These are phyloP conservation scores for Thymus quinquecostatus DNA, from an alignment of 257 asterid species.

Conservation along the genomic window DNA sequence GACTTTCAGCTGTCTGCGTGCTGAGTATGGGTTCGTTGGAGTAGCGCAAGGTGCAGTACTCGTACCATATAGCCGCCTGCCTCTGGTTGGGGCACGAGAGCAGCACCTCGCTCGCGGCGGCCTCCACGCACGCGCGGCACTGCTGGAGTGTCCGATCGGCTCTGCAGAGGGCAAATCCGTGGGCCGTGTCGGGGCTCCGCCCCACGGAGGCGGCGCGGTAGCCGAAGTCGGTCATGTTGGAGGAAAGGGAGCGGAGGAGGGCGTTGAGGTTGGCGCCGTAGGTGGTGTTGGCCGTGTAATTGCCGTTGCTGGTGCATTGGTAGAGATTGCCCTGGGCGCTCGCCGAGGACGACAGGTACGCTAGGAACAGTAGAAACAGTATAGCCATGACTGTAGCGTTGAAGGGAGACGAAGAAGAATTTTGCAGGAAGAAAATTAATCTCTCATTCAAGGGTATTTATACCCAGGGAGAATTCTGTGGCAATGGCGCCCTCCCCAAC, in stretches of 20 bases:
- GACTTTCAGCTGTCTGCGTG: neutral
- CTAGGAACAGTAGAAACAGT: neutral
- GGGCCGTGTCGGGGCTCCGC: constrained; percentile 7
- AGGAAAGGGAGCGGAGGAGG: constrained; percentile 29
- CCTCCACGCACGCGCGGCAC: constrained; percentile 31
- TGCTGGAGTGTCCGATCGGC: constrained; percentile 25
- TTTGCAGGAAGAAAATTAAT: neutral
- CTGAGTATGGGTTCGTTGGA: constrained; percentile 27
- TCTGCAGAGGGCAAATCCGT: constrained; percentile 37
- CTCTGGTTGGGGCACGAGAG: constrained; percentile 27
- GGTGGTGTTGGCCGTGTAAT: constrained; percentile 34
- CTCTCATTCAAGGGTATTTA: neutral
- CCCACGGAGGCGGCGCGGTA: constrained; percentile 35
- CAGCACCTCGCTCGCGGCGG: constrained; percentile 15
- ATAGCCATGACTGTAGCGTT: constrained; percentile 6
- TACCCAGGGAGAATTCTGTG: neutral
- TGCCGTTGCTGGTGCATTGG: constrained; percentile 31
- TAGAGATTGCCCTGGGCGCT: constrained; percentile 13
- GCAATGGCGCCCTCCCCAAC: neutral
- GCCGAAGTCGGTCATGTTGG: constrained; percentile 26
- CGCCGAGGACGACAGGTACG: neutral
- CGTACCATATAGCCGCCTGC: constrained; percentile 33
- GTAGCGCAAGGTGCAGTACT: constrained; percentile 32
- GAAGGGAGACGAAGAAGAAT: neutral
- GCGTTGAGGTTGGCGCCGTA: constrained; percentile 34